Percentiles rank a stretch among this genome's conserved stretches.
These are phyloP conservation scores for Stephania yunnanensis DNA, from an alignment of 164 flowering plant genomes.

Conservation along the genomic window DNA sequence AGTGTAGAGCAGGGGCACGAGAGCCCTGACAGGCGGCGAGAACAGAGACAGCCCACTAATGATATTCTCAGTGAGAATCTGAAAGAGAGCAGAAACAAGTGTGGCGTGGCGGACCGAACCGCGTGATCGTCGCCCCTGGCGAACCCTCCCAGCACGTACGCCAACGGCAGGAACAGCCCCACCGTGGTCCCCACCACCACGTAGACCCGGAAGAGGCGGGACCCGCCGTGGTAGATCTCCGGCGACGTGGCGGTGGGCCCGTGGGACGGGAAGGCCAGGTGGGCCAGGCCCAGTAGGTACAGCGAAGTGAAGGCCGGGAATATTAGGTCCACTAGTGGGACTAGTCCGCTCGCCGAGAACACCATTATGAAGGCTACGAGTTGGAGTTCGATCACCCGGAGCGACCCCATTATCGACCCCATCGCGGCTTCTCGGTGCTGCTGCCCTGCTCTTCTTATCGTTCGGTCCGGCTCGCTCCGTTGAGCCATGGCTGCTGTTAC, in stretches of 20 bases:
- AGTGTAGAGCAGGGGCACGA: slow-evolving; percentile 82
- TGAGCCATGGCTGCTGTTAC: slow-evolving; percentile 55
- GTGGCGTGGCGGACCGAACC: slow-evolving; percentile 78
- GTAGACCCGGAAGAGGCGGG: slow-evolving; percentile 47
- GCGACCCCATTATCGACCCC: slow-evolving; percentile 73
- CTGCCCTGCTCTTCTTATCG: slow-evolving; percentile 5
- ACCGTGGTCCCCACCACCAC: slow-evolving; percentile 65
- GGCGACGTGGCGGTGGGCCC: slow-evolving; percentile 8
- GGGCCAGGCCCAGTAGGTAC: slow-evolving; percentile 56
- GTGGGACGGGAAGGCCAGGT: slow-evolving; percentile 61
- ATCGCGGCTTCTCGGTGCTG: slow-evolving; percentile 14
- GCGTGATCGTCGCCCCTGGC: slow-evolving; percentile 89
- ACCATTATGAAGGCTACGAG: slow-evolving; percentile 95
- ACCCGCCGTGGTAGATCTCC: slow-evolving; percentile 52
- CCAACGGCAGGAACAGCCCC: slow-evolving; percentile 89
- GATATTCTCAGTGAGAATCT: slow-evolving; percentile 83
- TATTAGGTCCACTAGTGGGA: slow-evolving; percentile 67
- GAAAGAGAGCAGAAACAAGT: slow-evolving; percentile 79
- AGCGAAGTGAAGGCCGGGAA: slow-evolving; percentile 66
- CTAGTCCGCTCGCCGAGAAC: slow-evolving; percentile 88
- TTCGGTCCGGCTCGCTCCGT: slow-evolving; percentile 26
- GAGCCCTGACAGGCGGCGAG: slow-evolving; percentile 82
- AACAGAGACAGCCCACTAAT: slow-evolving; percentile 73
- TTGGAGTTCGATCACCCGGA: slow-evolving; percentile 85
- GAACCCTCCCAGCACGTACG: slow-evolving; percentile 89